Evolutionary conservation across 1,284 basidiomycete species (phyloP).

Genomic region (Amylostereum chailletii): DNA sequence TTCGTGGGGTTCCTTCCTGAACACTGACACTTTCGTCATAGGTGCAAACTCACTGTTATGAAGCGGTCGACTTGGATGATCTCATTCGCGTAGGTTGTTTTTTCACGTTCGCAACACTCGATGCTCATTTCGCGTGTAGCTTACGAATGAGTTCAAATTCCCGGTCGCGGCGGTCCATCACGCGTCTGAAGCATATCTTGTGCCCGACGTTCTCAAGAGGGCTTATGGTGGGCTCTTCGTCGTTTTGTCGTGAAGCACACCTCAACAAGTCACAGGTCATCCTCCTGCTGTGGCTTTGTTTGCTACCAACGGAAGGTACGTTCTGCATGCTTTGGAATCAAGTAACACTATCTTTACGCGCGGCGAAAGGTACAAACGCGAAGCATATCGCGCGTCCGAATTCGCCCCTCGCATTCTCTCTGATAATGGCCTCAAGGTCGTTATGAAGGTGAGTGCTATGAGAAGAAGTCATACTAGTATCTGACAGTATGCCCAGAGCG

Average conservation of each 20-base stretch:
- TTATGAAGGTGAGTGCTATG: conserved; percentile 47
- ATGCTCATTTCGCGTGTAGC: conserved; percentile 11
- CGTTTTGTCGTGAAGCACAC: not conserved
- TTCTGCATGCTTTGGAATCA: not conserved
- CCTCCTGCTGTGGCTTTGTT: conserved; percentile 51
- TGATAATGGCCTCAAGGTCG: conserved; percentile 54
- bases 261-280: conserved; percentile 18
- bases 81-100: conserved; percentile 52
- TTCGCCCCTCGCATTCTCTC: conserved; percentile 71
- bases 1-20: not conserved
- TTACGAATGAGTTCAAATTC: conserved; percentile 41
- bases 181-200: conserved; percentile 50
- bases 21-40: conserved; percentile 19
- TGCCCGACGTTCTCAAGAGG: conserved; percentile 43
- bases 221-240: conserved; percentile 38
- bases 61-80: conserved; percentile 73
- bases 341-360: not conserved
- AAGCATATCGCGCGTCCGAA: conserved; percentile 71
- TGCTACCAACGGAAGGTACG: conserved; percentile 33
- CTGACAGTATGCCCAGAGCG: conserved; percentile 32
- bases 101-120: not conserved
- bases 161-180: conserved; percentile 47
- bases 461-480: conserved; percentile 17
- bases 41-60: conserved; percentile 77
- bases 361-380: conserved; percentile 56